Evolutionary conservation across 495 filamentous ascomycete genomes (phyloP).

Genomic region (Penicillium macrosclerotiorum): DNA sequence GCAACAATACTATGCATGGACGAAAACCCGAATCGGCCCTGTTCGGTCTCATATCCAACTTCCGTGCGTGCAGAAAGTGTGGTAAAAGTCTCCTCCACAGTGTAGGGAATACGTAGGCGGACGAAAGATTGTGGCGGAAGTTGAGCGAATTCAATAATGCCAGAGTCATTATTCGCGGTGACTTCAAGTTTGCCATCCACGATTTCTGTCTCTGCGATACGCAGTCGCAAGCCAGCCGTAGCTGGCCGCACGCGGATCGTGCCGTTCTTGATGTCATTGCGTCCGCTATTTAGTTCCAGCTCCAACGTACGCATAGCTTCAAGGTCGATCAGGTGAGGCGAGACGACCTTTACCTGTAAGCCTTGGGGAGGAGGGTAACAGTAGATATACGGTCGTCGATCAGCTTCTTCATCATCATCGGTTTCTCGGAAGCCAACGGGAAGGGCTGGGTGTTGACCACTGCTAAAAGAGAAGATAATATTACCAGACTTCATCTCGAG

Average conservation of each 20-base stretch:
- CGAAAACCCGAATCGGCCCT: constrained; percentile 67
- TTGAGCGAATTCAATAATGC: constrained; percentile 61
- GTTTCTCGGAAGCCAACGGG: constrained; percentile 44
- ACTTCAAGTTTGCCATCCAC: constrained; percentile 53
- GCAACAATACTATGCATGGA: constrained; percentile 61
- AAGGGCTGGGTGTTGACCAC: constrained; percentile 31
- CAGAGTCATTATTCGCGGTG: constrained; percentile 59
- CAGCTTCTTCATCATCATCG: constrained; percentile 31
- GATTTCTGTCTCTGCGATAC: constrained; percentile 66
- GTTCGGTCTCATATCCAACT: constrained; percentile 70
- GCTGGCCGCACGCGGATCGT: constrained; percentile 75
- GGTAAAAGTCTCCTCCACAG: constrained; percentile 71
- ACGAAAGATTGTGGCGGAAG: constrained; percentile 50
- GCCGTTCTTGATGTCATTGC: constrained; percentile 68
- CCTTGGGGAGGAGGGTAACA: constrained; percentile 49
- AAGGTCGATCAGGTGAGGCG: constrained; percentile 59
- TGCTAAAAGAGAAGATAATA: constrained; percentile 54
- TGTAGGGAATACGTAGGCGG: constrained; percentile 74
- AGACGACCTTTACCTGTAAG: constrained; percentile 48
- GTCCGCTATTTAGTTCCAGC: constrained; percentile 68
- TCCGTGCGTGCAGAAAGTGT: constrained; percentile 75
- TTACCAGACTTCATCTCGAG: constrained; percentile 67
- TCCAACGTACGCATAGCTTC: constrained; percentile 74
- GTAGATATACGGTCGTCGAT: constrained; percentile 43
- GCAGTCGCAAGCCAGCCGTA: constrained; percentile 82